Conservation (phyloP, 2,329 filamentous ascomycete genomes). For the Colletotrichum neosansevieriae region DNA sequence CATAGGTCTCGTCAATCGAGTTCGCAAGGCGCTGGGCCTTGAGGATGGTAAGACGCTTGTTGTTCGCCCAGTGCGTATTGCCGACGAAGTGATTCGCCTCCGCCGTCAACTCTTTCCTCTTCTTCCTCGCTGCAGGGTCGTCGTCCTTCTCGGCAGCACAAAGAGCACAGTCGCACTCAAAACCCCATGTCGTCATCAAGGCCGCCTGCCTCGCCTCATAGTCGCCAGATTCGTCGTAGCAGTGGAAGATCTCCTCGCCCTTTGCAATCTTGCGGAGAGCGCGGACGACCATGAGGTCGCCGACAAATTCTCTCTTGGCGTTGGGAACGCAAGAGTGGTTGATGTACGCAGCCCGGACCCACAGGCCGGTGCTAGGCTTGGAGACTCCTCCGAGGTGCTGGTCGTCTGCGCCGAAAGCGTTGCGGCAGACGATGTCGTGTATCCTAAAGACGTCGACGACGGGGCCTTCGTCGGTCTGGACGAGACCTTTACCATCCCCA, state of each 20-base stretch:
- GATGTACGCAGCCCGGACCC: constrained; percentile 54
- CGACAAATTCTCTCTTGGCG: constrained; percentile 51
- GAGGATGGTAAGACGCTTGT: constrained; percentile 41
- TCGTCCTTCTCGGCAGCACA: constrained; percentile 49
- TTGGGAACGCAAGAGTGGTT: constrained; percentile 58
- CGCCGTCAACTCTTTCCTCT: constrained; percentile 41
- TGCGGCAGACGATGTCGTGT: constrained; percentile 50
- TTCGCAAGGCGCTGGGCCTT: constrained; percentile 45
- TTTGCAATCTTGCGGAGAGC: constrained; percentile 47
- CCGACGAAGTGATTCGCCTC: constrained; percentile 43
- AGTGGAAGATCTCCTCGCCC: constrained; percentile 51
- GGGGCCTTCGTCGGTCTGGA: constrained; percentile 42
- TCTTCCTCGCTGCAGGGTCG: constrained; percentile 34
- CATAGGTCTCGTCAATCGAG: constrained; percentile 46
- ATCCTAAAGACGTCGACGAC: constrained; percentile 49
- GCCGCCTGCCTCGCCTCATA: constrained; percentile 43
- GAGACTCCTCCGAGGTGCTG: constrained; percentile 45
- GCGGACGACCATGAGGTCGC: constrained; percentile 55
- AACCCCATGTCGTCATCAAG: constrained; percentile 51
- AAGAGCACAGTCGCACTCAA: constrained; percentile 52
- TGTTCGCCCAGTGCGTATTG: constrained; percentile 16
- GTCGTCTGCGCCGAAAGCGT: constrained; percentile 49
- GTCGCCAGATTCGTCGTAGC: constrained; percentile 47
- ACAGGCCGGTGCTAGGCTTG: constrained; percentile 53
- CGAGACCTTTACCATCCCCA: constrained; percentile 39